phyloP scores from a whole-genome alignment of 2,329 filamentous ascomycete genomes.

The Chrysoporthe puriensis region DNA sequence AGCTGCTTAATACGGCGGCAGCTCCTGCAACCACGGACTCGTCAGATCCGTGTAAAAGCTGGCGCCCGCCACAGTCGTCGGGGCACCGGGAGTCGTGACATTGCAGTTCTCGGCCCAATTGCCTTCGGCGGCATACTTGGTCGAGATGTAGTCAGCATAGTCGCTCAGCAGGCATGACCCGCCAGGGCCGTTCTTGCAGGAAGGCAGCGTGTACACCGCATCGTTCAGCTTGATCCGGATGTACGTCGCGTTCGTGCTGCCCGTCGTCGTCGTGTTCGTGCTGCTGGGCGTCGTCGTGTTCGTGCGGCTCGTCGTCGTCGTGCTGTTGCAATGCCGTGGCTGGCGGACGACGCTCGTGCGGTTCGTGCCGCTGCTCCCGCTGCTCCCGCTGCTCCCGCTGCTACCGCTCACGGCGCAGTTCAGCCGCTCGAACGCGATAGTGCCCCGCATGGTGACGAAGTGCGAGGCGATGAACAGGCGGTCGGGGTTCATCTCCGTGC shows the following conservation, averaged over 20 bases:
- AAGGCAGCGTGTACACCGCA: slow-evolving; percentile 61
- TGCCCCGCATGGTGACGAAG: slow-evolving; percentile 66
- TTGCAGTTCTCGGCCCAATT: slow-evolving; percentile 54
- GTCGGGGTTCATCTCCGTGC: slow-evolving; percentile 48
- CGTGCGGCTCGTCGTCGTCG: slow-evolving; percentile 20
- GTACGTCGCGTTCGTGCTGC: slow-evolving; percentile 44
- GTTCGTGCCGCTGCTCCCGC: slow-evolving; percentile 11
- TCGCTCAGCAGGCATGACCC: slow-evolving; percentile 52
- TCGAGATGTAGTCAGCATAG: slow-evolving; percentile 48
- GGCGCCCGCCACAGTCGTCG: slow-evolving; percentile 48
- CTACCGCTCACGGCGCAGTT: slow-evolving; percentile 46
- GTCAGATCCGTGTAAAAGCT: slow-evolving; percentile 54
- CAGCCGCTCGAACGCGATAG: slow-evolving; percentile 66
- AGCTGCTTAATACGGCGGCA: slow-evolving; percentile 14
- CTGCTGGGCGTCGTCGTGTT: slow-evolving; percentile 23
- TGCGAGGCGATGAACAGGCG: slow-evolving; percentile 59
- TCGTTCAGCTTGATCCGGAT: slow-evolving; percentile 66
- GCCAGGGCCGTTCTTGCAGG: slow-evolving; percentile 59
- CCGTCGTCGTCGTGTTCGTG: slow-evolving; percentile 20
- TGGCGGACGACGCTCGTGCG: background rate
- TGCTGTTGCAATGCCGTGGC: background rate
- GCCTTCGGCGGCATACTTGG: slow-evolving; percentile 52
- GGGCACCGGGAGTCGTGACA: slow-evolving; percentile 45
- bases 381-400: background rate
- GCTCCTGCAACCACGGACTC: slow-evolving; percentile 41